Percentiles rank a stretch among this genome's conserved stretches.
Conservation (phyloP, 2,329 filamentous ascomycete genomes). For the Fusarium sp. region DNA sequence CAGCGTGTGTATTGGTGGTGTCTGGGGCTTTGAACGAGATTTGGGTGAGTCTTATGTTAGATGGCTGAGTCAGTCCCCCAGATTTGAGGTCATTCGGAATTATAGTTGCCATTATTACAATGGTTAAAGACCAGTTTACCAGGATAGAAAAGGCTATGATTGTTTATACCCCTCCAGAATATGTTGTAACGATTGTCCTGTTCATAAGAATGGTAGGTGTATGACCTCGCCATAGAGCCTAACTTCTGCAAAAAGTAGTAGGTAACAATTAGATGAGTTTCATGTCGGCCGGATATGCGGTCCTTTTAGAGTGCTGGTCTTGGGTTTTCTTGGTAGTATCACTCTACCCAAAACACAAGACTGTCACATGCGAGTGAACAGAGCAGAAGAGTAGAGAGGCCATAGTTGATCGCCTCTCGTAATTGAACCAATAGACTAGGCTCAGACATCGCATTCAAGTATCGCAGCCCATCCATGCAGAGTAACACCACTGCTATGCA, state of each 20-base stretch:
- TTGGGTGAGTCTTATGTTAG: slow-evolving; percentile 4
- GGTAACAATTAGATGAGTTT: not conserved
- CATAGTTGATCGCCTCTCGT: not conserved
- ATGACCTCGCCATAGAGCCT: not conserved
- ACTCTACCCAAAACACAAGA: not conserved
- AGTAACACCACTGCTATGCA: not conserved
- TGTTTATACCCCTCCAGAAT: not conserved
- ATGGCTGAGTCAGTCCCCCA: slow-evolving; percentile 4
- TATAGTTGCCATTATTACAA: slow-evolving; percentile 2
- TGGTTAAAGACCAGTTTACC: not conserved
- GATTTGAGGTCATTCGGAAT: slow-evolving; percentile 16
- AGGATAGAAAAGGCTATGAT: not conserved
- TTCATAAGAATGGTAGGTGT: not conserved
- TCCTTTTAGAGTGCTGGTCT: not conserved
- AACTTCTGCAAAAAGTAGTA: not conserved
- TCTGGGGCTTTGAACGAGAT: slow-evolving; percentile 3
- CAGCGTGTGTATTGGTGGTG: not conserved
- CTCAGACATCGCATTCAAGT: not conserved
- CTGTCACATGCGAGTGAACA: not conserved
- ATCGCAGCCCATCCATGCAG: not conserved
- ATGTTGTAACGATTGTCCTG: not conserved
- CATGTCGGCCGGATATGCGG: not conserved
- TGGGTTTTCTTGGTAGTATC: not conserved
- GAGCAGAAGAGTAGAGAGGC: not conserved
- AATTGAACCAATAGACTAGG: not conserved